Base-by-base conservation (phyloP, 495 filamentous ascomycete species). In the Podospora appendiculata region DNA sequence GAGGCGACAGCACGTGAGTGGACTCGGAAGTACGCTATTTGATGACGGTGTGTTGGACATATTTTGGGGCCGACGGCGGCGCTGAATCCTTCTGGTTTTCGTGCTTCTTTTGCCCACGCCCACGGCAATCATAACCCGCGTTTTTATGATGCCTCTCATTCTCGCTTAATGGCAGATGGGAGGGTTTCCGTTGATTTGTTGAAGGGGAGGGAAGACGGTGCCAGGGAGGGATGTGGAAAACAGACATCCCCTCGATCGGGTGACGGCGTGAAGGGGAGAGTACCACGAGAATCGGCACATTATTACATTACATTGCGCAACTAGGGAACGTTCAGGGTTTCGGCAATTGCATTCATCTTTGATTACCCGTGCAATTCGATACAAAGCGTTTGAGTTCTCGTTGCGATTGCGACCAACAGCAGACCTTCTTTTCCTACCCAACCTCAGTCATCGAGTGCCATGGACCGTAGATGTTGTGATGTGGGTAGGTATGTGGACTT, bases 11-110 rank as follows among this genome's bases (percentile, higher is more conserved):
- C 93, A 52, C 83, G 93, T 64, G 93, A 98, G 73, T 97, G 94
- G 93, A 98, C 93, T 52, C 82, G 92, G 69, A 98, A 97, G 79
- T 97, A 97, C 72, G 94, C 93, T 61, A 92, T 96, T 67, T 90
- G 74, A 55, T 16, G 34, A 17, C 18, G 52, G 35, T 40, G 32
- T 18, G 41, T 35, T 47, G 41, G 46, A 16, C 11, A 14, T 53
- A 42, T 48, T 39, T 43, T 42, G 48, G 44, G 41, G 47, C 40
- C 54, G 33, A 51, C 40, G 45, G 14, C 25, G 50, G 47, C 32
- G 48, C 35, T 48, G 33, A 40, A 58, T 50, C 38, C 45, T 56
- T 53, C 45, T 41, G 16, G 38, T 42, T 32, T 47, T 14, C 25
- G 34, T 35, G 25, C 25, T 35, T 38, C 13, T 48, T 40, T 50